Evolutionary conservation across 768 basidiomycete genomes (phyloP), one percentile per base, ranked within the genome.

Genomic region (Guyanaporus albipodus): DNA sequence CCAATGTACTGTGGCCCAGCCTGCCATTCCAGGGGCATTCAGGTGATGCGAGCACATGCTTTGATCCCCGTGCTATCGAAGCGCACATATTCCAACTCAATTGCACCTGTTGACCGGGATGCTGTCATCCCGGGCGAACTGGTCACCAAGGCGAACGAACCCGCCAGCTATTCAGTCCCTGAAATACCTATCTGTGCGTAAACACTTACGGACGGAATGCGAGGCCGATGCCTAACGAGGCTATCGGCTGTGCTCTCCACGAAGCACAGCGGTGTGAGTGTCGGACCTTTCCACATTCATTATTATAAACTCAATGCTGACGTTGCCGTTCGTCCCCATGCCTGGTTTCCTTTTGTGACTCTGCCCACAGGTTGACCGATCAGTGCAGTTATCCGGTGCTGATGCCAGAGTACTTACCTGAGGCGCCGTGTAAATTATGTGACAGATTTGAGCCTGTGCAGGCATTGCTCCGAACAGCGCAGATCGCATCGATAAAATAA

Each of bases 61-160:
- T 63, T 62, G 56, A 63, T 58, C 49, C 55, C 60, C 60, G 61
- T 61, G 42, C 10, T 34, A 36, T 47, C 35, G 61, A 53, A 58
- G 56, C 50, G 29, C 55, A 39, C 40, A 55, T 49, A 43, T 41
- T 42, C 54, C 40, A 43, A 42, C 42, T 21, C 35, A 41, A 49
- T 48, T 34, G 43, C 31, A 45, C 42, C 44, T 38, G 24, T 51
- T 49, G 19, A 29, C 36, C 63, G 60, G 62, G 55, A 65, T 65
- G 62, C 58, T 65, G 63, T 56, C 52, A 63, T 48, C 38, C 34
- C 34, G 6, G 38, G 41, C 41, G 55, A 64, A 57, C 42, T 11
- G 34, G 53, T 49, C n/a, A 42, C 55, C 41, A 55, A 59, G 44
- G 44, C 43, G 46, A 50, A 46, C 44, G 40, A 34, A 43, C 24